These are phyloP conservation scores for Papiliotrema terrestris DNA, from an alignment of 1,284 basidiomycete genomes.

Conservation along the genomic window DNA sequence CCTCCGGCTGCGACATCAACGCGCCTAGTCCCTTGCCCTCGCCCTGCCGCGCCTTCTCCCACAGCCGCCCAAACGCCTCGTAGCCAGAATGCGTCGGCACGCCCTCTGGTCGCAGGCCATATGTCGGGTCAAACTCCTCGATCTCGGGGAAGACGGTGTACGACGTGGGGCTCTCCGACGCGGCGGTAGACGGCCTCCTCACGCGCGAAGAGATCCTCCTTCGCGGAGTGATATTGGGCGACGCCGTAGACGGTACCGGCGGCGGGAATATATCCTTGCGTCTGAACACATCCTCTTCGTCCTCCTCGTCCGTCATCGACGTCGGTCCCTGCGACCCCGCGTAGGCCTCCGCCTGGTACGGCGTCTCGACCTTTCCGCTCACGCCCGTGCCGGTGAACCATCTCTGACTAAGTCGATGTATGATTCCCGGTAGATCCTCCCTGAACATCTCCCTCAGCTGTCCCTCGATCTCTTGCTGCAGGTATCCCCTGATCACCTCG, in stretches of 20 bases:
- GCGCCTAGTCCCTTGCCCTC: constrained; percentile 53
- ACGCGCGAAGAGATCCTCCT: constrained; percentile 10
- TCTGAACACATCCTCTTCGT: constrained; percentile 47
- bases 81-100: constrained; percentile 58
- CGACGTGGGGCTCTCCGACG: constrained; percentile 45
- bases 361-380: constrained; percentile 46
- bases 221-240: constrained; percentile 21
- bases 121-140: constrained; percentile 92
- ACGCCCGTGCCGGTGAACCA: constrained; percentile 59
- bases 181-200: constrained; percentile 19
- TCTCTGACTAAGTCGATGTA: constrained; percentile 89
- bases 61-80: constrained; percentile 46
- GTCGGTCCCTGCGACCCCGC: neutral
- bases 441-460: constrained; percentile 97
- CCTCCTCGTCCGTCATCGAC: constrained; percentile 44
- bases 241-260: constrained; percentile 31
- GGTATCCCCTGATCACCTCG: constrained; percentile 94
- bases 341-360: constrained; percentile 32
- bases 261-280: constrained; percentile 42
- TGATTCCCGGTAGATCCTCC: constrained; percentile 94
- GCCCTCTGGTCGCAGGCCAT: constrained; percentile 90
- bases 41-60: constrained; percentile 63
- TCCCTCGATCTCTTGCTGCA: constrained; percentile 94
- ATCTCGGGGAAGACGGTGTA: constrained; percentile 69
- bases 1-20: constrained; percentile 51